Base-by-base conservation (phyloP, 768 basidiomycete species). In the Suillus clintonianus region DNA sequence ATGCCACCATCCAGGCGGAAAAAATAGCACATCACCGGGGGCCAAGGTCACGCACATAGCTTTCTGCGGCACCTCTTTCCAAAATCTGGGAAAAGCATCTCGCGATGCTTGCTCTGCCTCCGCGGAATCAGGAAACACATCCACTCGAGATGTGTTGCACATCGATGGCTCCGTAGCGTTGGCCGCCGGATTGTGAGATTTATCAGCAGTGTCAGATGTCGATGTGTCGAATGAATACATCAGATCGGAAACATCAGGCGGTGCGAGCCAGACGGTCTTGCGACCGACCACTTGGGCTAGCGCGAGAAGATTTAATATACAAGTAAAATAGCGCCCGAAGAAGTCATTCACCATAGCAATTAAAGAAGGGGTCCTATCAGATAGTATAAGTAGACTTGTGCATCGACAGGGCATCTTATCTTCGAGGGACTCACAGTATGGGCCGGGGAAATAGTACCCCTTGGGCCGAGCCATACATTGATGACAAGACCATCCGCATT, bases 1-100 rank as follows among this genome's bases (percentile, higher is more conserved):
- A 75, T 97, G 94, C 94, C 94, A 97, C 94, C 94, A 97, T 34
- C 92, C 89, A 5, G 92, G 90, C 22, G 97, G 97, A 67, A 98
- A 89, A 72, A 92, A 91, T 51, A 99, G 78, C 50, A 96, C 62
- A 76, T 99, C 97, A 0, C 96, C 97, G 1, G 95, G 89, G 60
- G 82, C 78, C 2, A 99, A 80, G 1, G 86, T 86, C 37, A 83
- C 84, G 55, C 81, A 80, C 76, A 84, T 81, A 1, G 94, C 89
- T 24, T 77, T 58, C 9, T 87, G 87, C 27, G 83, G 82, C 24
- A 89, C 92, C 0, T 82, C 63, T 19, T 77, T 67, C 76, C 80
- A 80, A 70, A 92, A 95, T 13, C 79, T 72, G 5, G 86, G 83
- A 67, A 83, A 85, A 0, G 69, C 64, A 14, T 62, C 61, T 57